Conservation (phyloP, 2,329 filamentous ascomycete genomes). For the Myotisia sp. region DNA sequence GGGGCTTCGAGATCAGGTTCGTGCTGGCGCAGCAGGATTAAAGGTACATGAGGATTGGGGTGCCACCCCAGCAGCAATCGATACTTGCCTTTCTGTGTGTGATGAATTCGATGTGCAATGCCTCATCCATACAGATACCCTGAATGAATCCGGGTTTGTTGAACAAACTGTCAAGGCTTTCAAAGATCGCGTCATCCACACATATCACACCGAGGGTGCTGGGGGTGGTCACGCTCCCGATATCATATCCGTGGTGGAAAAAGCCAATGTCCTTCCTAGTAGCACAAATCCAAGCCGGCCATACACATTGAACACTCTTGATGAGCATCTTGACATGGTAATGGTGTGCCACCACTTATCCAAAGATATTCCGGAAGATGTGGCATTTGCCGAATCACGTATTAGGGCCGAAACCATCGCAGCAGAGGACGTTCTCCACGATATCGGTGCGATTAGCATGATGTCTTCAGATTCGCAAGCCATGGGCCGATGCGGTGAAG, state of each 20-base stretch:
- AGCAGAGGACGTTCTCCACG: slow-evolving; percentile 89
- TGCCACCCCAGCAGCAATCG: slow-evolving; percentile 77
- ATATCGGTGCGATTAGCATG: slow-evolving; percentile 91
- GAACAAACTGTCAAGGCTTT: slow-evolving; percentile 79
- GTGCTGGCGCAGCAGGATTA: slow-evolving; percentile 73
- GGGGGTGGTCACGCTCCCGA: slow-evolving; percentile 91
- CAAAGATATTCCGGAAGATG: slow-evolving; percentile 85
- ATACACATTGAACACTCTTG: slow-evolving; percentile 80
- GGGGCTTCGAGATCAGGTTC: slow-evolving; percentile 63
- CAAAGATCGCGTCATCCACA: slow-evolving; percentile 78
- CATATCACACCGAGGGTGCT: slow-evolving; percentile 92
- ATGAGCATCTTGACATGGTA: slow-evolving; percentile 94
- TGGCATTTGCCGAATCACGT: slow-evolving; percentile 85
- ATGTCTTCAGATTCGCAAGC: slow-evolving; percentile 93
- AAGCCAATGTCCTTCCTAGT: slow-evolving; percentile 73
- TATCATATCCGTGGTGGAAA: slow-evolving; percentile 86
- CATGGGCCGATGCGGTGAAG: slow-evolving; percentile 92
- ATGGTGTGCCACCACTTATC: slow-evolving; percentile 96
- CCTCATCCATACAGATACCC: slow-evolving; percentile 86
- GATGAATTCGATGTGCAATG: slow-evolving; percentile 88
- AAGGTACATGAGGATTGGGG: slow-evolving; percentile 98
- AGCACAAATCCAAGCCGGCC: slow-evolving; percentile 88
- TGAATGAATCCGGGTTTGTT: slow-evolving; percentile 96
- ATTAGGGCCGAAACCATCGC: slow-evolving; percentile 95
- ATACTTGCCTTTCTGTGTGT: slow-evolving; percentile 70